Evolutionary conservation across 306 rosid genomes (phyloP), one percentile per base, ranked within the genome.

Genomic region (Cucumis cinereus): DNA sequence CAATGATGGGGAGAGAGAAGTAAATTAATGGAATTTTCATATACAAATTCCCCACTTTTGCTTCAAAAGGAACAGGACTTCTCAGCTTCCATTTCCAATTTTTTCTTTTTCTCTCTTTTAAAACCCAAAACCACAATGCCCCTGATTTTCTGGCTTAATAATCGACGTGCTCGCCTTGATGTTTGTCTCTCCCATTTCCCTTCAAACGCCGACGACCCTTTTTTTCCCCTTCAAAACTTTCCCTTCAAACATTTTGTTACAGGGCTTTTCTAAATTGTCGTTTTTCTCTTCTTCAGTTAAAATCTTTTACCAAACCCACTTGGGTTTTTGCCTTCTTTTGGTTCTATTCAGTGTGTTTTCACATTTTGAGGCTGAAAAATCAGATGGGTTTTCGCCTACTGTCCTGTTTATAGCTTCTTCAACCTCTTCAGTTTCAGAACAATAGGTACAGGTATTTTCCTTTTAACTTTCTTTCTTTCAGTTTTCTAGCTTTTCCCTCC

Each of bases 221-320:
- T 64, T 58, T 22, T 15, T 20, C 13, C 19, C 13, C 13, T 23
- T 33, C 75, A 47, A 50, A 71, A 8, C 73, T 26, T 62, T 62
- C 23, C 28, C 62, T 56, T 52, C 73, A 70, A 68, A 80, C 59
- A 78, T 76, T 28, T 57, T 76, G 40, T 57, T 76, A 57, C 68
- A 75, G n/a, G 63, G 64, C 69, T 70, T 15, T 74, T 67, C 67
- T 50, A 79, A 45, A 26, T 62, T 89, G 92, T 91, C 89, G 67
- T 78, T 84, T 84, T 86, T 83, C 85, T 59, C 53, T 56, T 26
- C 43, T 81, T 74, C 77, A 74, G 91, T 91, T 89, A 82, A 89
- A 83, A 87, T 81, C 76, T 28, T 64, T 33, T 79, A 82, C 90
- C 85, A 76, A 84, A 85, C 88, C 84, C 83, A 77, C 72, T 78